Evolutionary conservation across 1,284 basidiomycete species (phyloP).

Genomic region (Apiotrichum porosum): DNA sequence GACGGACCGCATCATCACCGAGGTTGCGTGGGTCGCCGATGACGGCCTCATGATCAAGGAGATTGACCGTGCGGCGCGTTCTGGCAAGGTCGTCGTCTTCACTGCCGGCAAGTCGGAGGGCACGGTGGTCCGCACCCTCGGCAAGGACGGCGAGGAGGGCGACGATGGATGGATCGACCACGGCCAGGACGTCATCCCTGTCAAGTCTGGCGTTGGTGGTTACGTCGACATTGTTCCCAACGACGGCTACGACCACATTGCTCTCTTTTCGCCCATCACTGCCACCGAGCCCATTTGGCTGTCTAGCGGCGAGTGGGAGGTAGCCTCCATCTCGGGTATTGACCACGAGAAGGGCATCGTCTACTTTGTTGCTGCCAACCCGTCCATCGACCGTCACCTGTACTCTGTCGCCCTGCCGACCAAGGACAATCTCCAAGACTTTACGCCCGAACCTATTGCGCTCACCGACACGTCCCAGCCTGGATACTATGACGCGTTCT

Average conservation of each 20-base stretch:
- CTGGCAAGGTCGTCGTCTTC: conserved; percentile 73
- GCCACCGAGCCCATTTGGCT: conserved; percentile 69
- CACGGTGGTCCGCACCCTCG: conserved; percentile 65
- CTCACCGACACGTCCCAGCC: conserved; percentile 64
- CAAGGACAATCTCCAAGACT: conserved; percentile 19
- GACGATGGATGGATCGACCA: conserved; percentile 90
- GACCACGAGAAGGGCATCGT: conserved; percentile 64
- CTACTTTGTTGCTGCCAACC: conserved; percentile 82
- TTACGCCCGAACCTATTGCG: conserved; percentile 44
- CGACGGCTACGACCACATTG: conserved; percentile 83
- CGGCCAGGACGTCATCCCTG: conserved; percentile 48
- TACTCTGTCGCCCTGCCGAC: conserved; percentile 67
- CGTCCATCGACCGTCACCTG: conserved; percentile 76
- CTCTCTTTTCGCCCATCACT: conserved; percentile 72
- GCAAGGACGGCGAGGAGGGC: conserved; percentile 73
- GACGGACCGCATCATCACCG: conserved; percentile 67
- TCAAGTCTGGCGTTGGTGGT: conserved; percentile 51
- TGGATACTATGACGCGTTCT: conserved; percentile 63
- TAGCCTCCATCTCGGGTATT: conserved; percentile 69
- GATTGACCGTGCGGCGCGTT: conserved; percentile 73
- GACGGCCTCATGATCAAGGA: conserved; percentile 76
- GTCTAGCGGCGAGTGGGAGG: conserved; percentile 85
- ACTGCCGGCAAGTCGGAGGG: conserved; percentile 53
- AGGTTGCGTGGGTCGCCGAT: conserved; percentile 81
- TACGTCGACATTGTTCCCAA: conserved; percentile 85